Conservation (phyloP, 495 filamentous ascomycete species). For the Neurospora discreta region DNA sequence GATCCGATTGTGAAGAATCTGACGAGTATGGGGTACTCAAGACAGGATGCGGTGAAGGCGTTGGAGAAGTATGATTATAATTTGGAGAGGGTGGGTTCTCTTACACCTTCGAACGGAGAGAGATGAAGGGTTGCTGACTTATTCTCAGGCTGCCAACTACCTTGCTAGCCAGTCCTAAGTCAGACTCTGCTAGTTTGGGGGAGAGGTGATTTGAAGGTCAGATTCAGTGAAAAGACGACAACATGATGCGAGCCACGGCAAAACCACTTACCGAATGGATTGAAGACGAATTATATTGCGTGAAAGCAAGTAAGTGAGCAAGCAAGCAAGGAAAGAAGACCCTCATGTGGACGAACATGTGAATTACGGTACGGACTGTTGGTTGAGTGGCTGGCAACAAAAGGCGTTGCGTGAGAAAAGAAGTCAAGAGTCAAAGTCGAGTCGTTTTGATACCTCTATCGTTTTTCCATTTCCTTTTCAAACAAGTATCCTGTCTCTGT, state of each 20-base stretch:
- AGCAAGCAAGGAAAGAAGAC: neutral
- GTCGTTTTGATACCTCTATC: neutral
- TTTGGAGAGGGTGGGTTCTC: constrained; percentile 68
- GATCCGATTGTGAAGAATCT: constrained; percentile 86
- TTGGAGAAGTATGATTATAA: constrained; percentile 95
- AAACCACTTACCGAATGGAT: neutral
- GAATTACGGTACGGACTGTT: neutral
- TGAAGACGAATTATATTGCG: neutral
- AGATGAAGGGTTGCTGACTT: constrained; percentile 5
- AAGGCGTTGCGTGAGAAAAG: neutral
- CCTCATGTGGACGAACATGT: neutral
- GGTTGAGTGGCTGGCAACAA: neutral
- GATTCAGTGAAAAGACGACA: neutral
- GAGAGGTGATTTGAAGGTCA: neutral
- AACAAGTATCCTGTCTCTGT: neutral
- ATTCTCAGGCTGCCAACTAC: constrained; percentile 34
- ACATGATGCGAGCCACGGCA: neutral
- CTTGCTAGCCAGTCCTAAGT: constrained; percentile 34
- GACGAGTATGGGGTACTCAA: constrained; percentile 81
- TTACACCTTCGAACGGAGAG: too few relatives aligned
- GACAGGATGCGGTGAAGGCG: constrained; percentile 67
- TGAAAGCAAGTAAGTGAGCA: neutral
- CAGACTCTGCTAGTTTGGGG: neutral
- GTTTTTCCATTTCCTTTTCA: neutral
- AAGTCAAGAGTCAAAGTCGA: neutral